phyloP scores from a whole-genome alignment of 805 yeast species.

The Maudiozyma barnettii region DNA sequence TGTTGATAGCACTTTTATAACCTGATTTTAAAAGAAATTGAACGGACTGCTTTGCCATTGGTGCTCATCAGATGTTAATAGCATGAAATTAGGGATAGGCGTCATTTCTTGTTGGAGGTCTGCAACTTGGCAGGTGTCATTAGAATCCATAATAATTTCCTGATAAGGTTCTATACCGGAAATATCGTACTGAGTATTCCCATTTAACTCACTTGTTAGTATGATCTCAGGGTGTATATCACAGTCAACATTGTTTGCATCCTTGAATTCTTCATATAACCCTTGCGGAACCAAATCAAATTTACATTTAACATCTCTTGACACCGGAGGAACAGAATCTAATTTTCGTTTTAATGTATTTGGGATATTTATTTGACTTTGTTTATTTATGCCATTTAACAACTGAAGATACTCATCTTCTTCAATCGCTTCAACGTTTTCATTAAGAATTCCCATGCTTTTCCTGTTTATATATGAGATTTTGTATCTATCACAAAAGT shows the following conservation, averaged over 20 bases:
- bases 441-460: slow-evolving; percentile 6
- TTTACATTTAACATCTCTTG: background rate
- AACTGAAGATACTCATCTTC: slow-evolving; percentile 4
- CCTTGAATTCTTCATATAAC: background rate
- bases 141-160: background rate
- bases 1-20: too few relatives aligned
- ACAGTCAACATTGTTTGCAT: slow-evolving; percentile 5
- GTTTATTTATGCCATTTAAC: background rate
- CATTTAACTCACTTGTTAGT: background rate
- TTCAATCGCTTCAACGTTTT: slow-evolving; percentile 4
- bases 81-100: background rate
- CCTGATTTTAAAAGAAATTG: background rate
- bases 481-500: slow-evolving; percentile 4
- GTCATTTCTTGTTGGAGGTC: background rate
- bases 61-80: slow-evolving; percentile 7
- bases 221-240: slow-evolving; percentile 3
- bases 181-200: background rate
- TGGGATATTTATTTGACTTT: background rate
- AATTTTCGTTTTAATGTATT: background rate
- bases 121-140: background rate
- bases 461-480: background rate
- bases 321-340: background rate
- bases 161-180: background rate
- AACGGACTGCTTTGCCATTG: background rate
- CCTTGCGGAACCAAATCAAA: too few relatives aligned